Conservation (phyloP, 2,329 filamentous ascomycete species). For the Phialophora chinensis region DNA sequence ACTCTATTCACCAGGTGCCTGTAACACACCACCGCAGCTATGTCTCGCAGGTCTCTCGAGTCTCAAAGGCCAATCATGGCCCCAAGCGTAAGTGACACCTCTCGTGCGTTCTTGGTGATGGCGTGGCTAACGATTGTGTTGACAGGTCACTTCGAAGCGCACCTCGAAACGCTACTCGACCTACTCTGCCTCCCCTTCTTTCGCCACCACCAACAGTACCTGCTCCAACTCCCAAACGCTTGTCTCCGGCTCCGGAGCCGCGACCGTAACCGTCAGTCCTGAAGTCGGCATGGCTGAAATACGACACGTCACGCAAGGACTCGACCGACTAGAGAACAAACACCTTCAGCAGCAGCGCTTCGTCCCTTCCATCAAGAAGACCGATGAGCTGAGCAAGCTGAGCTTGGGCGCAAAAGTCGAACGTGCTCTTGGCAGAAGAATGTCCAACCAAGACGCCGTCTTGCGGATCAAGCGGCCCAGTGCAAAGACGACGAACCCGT, state of each 20-base stretch:
- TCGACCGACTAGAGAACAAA: constrained; percentile 89
- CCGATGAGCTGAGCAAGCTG: constrained; percentile 80
- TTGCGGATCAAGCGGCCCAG: constrained; percentile 31
- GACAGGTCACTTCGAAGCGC: constrained; percentile 50
- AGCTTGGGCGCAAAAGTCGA: constrained; percentile 90
- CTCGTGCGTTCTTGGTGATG: neutral
- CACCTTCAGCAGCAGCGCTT: constrained; percentile 83
- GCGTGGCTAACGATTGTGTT: constrained; percentile 18
- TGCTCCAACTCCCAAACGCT: constrained; percentile 33
- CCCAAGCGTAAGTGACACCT: constrained; percentile 52
- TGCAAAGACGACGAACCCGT: constrained; percentile 22
- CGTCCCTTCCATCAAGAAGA: constrained; percentile 77
- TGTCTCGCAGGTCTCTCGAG: constrained; percentile 55
- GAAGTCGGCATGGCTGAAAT: constrained; percentile 64
- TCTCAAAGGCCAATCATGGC: constrained; percentile 63
- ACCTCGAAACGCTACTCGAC: constrained; percentile 61
- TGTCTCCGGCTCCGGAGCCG: constrained; percentile 11
- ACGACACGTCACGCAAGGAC: constrained; percentile 76
- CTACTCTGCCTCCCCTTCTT: constrained; percentile 55
- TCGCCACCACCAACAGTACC: constrained; percentile 55
- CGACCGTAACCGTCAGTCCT: constrained; percentile 33
- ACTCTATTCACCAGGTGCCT: neutral
- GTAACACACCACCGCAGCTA: constrained; percentile 28
- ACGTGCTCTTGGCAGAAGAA: constrained; percentile 80
- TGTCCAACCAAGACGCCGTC: constrained; percentile 81